Evolutionary conservation across 2,329 filamentous ascomycete genomes (phyloP), one percentile per base, ranked within the genome.

Genomic region (Fusarium beomiforme): DNA sequence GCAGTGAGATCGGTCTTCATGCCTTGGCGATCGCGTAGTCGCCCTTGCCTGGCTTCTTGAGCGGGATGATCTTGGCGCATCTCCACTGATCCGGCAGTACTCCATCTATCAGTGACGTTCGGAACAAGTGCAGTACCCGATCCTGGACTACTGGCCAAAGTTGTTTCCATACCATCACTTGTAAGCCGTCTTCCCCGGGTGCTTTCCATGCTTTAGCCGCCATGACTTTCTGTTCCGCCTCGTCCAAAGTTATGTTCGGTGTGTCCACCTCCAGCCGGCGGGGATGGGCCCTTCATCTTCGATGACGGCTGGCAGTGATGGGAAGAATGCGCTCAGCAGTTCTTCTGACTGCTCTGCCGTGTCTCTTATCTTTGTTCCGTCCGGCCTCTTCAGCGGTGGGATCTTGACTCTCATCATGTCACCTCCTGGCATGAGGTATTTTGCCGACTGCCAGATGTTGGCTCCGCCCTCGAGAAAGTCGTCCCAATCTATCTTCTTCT

Each of bases 1-100:
- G 65, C 0, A 78, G 71, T 16, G 72, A 77, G 64, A 78, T 79
- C 23, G 64, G 73, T 50, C 75, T 57, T 69, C 62, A 78, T 16
- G 62, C 70, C 47, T 78, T 78, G 11, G 74, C 71, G 3, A 24
- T 56, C 46, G 60, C 71, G 43, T 77, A 79, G 64, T 78, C 63
- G 8, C 36, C 59, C 42, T 77, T n/a, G n/a, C n/a, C n/a, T n/a
- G n/a, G n/a, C n/a, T n/a, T n/a, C n/a, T n/a, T n/a, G n/a, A n/a
- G n/a, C 74, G 69, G 76, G 16, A 78, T 75, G 26, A 78, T 78
- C 36, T 75, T 76, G 13, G 58, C 58, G 4, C 7, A 23, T 14
- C 43, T 61, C 62, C 26, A 69, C 36, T 69, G 33, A 17, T 33
- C 11, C 3, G 53, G 61, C 24, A 66, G 13, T 23, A 36, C 16